These are phyloP conservation scores for Stropharia rugosoannulata DNA, from an alignment of 768 basidiomycete species.

Conservation along the genomic window DNA sequence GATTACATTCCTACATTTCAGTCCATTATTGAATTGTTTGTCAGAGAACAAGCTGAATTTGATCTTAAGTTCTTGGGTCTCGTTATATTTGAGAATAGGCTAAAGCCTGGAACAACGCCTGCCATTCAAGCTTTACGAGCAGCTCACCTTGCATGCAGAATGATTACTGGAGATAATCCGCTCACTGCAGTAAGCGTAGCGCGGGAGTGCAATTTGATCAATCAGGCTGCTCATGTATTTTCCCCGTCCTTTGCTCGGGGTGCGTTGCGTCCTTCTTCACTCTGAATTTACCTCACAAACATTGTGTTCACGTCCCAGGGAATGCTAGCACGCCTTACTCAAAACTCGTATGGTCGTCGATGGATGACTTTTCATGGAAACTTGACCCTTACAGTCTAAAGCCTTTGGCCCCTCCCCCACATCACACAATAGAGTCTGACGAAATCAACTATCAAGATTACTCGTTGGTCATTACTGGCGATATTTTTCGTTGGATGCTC, in stretches of 20 bases:
- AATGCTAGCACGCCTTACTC: constrained; percentile 51
- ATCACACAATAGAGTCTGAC: constrained; percentile 67
- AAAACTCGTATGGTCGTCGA: constrained; percentile 85
- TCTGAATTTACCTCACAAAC: constrained; percentile 1
- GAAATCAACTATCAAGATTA: constrained; percentile 85
- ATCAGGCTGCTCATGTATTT: constrained; percentile 87
- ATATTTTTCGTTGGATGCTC: constrained; percentile 98
- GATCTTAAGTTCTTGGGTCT: constrained; percentile 89
- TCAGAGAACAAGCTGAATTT: constrained; percentile 92
- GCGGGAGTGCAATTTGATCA: constrained; percentile 87
- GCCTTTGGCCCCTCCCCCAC: constrained; percentile 69
- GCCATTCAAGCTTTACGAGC: constrained; percentile 86
- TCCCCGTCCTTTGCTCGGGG: constrained; percentile 78
- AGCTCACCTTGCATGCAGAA: constrained; percentile 91
- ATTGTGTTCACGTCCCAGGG: constrained; percentile 35
- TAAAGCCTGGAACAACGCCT: constrained; percentile 89
- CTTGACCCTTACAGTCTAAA: constrained; percentile 89
- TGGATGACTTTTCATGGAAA: constrained; percentile 84
- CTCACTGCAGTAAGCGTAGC: constrained; percentile 97
- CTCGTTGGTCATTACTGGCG: constrained; percentile 88
- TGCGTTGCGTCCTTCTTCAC: constrained; percentile 21
- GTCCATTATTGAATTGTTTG: background rate
- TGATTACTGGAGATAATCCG: constrained; percentile 99
- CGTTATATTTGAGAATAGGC: constrained; percentile 97
- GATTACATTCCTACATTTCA: background rate